Evolutionary conservation across 371 early-diverging fungal species (phyloP).

Genomic region (Umbelopsis sp.): DNA sequence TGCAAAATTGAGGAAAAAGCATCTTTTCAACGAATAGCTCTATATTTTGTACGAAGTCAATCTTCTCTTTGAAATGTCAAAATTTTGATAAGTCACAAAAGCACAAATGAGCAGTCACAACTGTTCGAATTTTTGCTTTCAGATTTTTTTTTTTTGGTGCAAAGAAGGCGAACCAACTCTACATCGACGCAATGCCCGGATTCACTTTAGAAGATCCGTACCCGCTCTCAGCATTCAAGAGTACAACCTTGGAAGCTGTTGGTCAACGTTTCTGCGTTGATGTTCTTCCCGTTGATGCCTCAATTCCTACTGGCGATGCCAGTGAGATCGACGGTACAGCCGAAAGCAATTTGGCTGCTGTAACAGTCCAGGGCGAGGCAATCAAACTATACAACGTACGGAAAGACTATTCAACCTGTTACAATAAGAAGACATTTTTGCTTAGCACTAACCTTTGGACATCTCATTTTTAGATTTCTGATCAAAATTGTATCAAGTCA

Average conservation of each 20-base stretch:
- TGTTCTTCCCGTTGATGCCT: constrained; percentile 38
- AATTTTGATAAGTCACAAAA: not conserved
- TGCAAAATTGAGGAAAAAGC: no score
- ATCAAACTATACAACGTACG: constrained; percentile 62
- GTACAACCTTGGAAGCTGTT: constrained; percentile 34
- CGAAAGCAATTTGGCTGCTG: constrained; percentile 43
- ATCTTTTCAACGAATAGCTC: no score
- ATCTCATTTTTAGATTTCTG: constrained; percentile 44
- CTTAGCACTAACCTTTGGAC: not conserved
- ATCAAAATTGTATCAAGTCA: constrained; percentile 63
- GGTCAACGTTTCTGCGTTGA: constrained; percentile 42
- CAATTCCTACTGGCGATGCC: constrained; percentile 18
- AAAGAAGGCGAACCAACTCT: not conserved
- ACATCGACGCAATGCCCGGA: constrained; percentile 45
- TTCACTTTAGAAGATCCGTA: constrained; percentile 64
- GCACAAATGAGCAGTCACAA: not conserved
- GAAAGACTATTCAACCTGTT: not conserved
- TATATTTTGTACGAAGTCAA: no score
- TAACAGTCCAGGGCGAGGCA: constrained; percentile 65
- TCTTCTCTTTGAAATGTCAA: not conserved
- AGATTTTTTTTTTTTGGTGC: constrained; percentile 9
- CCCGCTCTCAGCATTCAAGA: constrained; percentile 59
- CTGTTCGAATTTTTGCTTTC: not conserved
- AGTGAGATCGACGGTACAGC: constrained; percentile 32
- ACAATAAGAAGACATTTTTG: not conserved